Base-by-base conservation (phyloP, 441 rosid species). In the Hura crepitans region DNA sequence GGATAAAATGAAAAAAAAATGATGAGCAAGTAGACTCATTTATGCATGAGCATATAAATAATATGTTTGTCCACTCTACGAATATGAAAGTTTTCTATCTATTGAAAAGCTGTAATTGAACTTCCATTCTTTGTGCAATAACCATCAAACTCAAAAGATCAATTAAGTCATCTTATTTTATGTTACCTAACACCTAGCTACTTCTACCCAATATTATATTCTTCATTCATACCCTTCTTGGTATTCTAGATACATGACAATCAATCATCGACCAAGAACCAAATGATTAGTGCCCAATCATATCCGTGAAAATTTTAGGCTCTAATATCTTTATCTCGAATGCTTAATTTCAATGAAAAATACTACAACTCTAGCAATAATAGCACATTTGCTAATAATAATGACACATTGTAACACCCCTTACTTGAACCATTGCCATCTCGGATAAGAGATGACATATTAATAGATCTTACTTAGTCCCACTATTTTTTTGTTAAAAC, bases 281-380 rank as follows among this genome's bases (percentile, higher is more conserved):
- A 95, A 13, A 80, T 18, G 20, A 84, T 82, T 8, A 95, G 73
- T 4, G 91, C 97, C 85, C 83, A 87, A 74, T 69, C 81, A 27
- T 92, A 92, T 20, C 94, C 94, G 25, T 85, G 88, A 13, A 87
- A 82, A 77, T 89, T 86, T 79, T 89, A 97, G 3, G 3, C 84
- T 82, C 53, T 91, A 93, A 64, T 95, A 90, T 60, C 97, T 74
- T 39, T 89, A 97, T 64, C 92, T 96, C 65, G 92, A 73, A 81
- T 89, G 97, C 74, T 85, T 88, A 92, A 91, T 84, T n/a, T 96
- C 97, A 9, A 79, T 92, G 83, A 92, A 87, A 43, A 95, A 87
- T 27, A 91, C 91, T 0, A 76, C 87, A 0, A 86, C 78, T 61
- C 97, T 97, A 0, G 76, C 80, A 25, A 85, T 70, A 28, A 89